Evolutionary conservation across 2,329 filamentous ascomycete genomes (phyloP), one percentile per base, ranked within the genome.

Genomic region (Fusarium chaquense): DNA sequence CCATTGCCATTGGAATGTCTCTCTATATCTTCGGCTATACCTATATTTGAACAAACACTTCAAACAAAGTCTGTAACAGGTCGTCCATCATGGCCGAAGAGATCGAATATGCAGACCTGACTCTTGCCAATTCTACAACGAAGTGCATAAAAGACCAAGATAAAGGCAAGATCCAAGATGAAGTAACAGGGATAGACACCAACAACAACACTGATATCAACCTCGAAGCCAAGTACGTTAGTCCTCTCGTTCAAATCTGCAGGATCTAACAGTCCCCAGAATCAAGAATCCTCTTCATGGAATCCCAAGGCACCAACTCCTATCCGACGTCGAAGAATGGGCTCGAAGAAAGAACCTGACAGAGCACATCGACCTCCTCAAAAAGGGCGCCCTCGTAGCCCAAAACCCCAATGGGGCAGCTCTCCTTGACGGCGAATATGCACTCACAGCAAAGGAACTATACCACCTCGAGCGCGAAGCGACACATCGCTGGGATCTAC

Each of bases 291-390:
- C 79, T 0, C 76, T 91, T 5, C 83, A 80, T 3, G 85, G 83
- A 0, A 81, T 90, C 10, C 81, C 84, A 3, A 81, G 83, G 30
- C 80, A 85, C 1, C 77, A 84, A 54, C 82, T 91, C 16, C 76
- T 90, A 40, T 76, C 78, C 22, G 81, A 87, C 63, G 88, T 90
- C 3, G 74, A 78, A 0, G 90, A 89, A 74, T 86, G 85, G 44
- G 66, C 75, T 5, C 76, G 83, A n/a, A 82, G 83, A 51, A 81
- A 81, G 11, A 77, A 89, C 5, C 76, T 76, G 2, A 79, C 80
- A 36, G 81, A 85, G 24, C 78, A 85, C 22, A 73, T 85, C 71
- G 24, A 85, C 4, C 53, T 77, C 7, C 73, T 80, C 5, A 47
- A 65, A 12, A 78, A 76, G 53, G 77, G 75, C 2, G 76, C 76